phyloP scores from a whole-genome alignment of 2,329 filamentous ascomycete species.

The Bipolaris cookei region DNA sequence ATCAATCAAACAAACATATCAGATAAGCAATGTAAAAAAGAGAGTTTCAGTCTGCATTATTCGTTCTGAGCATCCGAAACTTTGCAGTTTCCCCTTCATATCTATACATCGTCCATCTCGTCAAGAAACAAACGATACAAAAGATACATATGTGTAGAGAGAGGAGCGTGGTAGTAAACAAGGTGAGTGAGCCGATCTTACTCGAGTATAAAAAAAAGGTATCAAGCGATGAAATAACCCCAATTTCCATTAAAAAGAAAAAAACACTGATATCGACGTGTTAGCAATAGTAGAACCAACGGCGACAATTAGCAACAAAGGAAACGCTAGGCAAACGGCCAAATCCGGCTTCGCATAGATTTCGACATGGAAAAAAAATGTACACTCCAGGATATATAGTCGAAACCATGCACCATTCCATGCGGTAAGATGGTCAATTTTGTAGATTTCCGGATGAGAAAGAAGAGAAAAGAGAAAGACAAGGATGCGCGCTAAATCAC shows the following conservation, averaged over 20 bases:
- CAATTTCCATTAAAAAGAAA: constrained; percentile 20
- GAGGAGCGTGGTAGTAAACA: not conserved
- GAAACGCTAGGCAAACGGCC: not conserved
- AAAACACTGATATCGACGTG: constrained; percentile 14
- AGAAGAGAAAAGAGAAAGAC: constrained; percentile 18
- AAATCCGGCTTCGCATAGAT: not conserved
- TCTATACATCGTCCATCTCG: constrained; percentile 1
- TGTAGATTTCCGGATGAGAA: constrained; percentile 20
- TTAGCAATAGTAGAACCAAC: constrained; percentile 1
- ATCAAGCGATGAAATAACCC: constrained; percentile 6
- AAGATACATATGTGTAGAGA: not conserved
- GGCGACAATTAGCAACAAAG: constrained; percentile 1
- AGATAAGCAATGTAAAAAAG: not conserved
- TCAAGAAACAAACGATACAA: constrained; percentile 3
- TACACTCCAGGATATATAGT: not conserved
- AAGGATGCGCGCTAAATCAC: constrained; percentile 19
- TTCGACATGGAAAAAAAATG: not conserved
- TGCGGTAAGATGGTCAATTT: not conserved
- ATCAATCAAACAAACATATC: no score
- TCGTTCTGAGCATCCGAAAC: not conserved
- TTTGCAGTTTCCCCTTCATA: not conserved
- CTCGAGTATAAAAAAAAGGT: constrained; percentile 1
- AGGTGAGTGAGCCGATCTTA: not conserved
- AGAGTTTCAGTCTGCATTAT: not conserved
- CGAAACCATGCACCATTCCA: not conserved